Percentiles rank a stretch among this genome's conserved stretches.
These are phyloP conservation scores for Sporothrix euskadiensis DNA, from an alignment of 2,329 filamentous ascomycete species.

Conservation along the genomic window DNA sequence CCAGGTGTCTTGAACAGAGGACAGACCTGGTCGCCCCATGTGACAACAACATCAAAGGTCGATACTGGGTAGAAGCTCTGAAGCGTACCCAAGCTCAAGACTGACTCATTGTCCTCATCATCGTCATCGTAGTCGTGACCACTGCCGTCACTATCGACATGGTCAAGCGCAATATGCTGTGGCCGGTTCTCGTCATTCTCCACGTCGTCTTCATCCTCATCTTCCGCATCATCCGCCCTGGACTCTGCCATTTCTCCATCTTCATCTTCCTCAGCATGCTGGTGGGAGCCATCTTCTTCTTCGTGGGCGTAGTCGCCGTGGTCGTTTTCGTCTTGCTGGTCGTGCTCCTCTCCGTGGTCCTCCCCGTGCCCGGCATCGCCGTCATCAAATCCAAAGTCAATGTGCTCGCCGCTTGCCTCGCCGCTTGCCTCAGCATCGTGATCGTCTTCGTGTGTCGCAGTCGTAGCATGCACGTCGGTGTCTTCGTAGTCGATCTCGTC, in stretches of 20 bases:
- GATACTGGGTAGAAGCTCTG: conserved; percentile 19
- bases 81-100: conserved; percentile 27
- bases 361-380: not conserved
- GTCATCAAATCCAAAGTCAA: not conserved
- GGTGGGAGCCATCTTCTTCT: conserved; percentile 19
- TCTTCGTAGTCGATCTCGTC: conserved; percentile 46
- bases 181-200: conserved; percentile 22
- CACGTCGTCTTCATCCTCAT: conserved; percentile 7
- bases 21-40: conserved; percentile 40
- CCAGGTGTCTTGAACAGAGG: conserved; percentile 40
- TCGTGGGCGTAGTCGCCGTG: conserved; percentile 27
- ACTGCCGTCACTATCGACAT: conserved; percentile 18
- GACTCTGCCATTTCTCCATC: conserved; percentile 12
- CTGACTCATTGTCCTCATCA: conserved; percentile 31
- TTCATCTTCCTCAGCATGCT: not conserved
- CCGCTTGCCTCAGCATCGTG: conserved; percentile 9
- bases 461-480: conserved; percentile 29
- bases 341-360: conserved; percentile 21
- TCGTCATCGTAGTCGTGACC: conserved; percentile 24
- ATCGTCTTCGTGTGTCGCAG: conserved; percentile 19
- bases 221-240: conserved; percentile 29
- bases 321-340: not conserved
- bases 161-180: not conserved
- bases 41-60: conserved; percentile 38
- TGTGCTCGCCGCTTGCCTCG: not conserved